Base-by-base conservation (phyloP, 2,329 filamentous ascomycete species). In the Colletotrichum sp. region DNA sequence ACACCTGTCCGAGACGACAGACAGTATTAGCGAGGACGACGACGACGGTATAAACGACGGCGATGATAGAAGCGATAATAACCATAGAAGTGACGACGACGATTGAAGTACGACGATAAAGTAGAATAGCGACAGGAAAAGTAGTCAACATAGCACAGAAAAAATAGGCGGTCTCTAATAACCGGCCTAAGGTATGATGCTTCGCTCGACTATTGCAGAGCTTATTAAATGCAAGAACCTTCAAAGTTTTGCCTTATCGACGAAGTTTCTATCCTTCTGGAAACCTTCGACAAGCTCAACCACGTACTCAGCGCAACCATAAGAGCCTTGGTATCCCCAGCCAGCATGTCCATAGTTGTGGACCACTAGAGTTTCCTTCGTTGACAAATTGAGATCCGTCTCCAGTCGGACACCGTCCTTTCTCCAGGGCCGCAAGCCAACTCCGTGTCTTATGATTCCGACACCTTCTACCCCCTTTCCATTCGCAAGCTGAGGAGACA, bases 321-420 rank as follows among this genome's bases (percentile, higher is more conserved):
- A 96, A 28, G 88, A 91, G 3, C 89, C 90, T 81, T 92, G 90
- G 75, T 91, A 98, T 15, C 96, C 96, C 89, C 94, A 95, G 3
- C 94, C 94, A 2, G 92, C 93, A 82, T 96, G 94, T 0, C 94
- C 94, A 80, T 96, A 96, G 80, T 95, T 94, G 83, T 96, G 95
- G 71, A 97, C 93, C 18, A 96, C 90, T 84, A 90, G 88, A 4
- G 84, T 90, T 4, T 91, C 89, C 10, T 91, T 92, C 65, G 89
- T 86, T 26, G 85, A 68, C 32, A 78, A 80, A 52, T 95, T 90
- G 77, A 85, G 87, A 82, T 96, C 94, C 81, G 88, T 93, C 84
- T 98, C 95, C 44, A 48, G n/a, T 48, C 44, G 44, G 44, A 48
- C 18, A 22, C 44, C 44, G n/a, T 22, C n/a, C 9, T 48, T 48